Evolutionary conservation across 352 stramenopile species (phyloP).

Genomic region (Bremia lactucae): DNA sequence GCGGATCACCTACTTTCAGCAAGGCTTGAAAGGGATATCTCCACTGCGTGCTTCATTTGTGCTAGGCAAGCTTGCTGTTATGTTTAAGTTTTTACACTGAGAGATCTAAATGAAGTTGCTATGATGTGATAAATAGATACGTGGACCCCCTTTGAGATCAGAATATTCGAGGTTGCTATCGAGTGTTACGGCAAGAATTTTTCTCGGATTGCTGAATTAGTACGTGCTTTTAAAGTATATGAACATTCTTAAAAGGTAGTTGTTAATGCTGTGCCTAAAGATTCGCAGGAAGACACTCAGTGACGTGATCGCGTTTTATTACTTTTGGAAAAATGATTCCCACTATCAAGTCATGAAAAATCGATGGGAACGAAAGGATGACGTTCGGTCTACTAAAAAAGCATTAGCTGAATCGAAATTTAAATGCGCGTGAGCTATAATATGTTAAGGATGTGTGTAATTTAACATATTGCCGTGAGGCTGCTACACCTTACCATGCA

Average conservation of each 20-base stretch:
- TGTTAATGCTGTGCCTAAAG: conserved; percentile 17
- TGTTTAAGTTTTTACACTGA: not conserved
- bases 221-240: too few relatives aligned
- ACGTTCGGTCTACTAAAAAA: conserved; percentile 18
- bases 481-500: conserved; percentile 3
- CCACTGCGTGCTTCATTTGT: conserved; percentile 33
- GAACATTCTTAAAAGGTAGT: too few relatives aligned
- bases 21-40: conserved; percentile 37
- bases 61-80: conserved; percentile 20
- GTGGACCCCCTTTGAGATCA: conserved; percentile 73
- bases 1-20: conserved; percentile 32
- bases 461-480: not conserved
- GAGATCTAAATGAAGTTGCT: conserved; percentile 2
- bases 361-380: conserved; percentile 50
- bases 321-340: conserved; percentile 83
- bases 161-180: conserved; percentile 77
- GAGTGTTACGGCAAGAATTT: conserved; percentile 84
- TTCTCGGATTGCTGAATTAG: conserved; percentile 50
- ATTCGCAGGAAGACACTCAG: conserved; percentile 54
- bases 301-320: conserved; percentile 79
- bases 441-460: not conserved
- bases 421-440: conserved; percentile 12
- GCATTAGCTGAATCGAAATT: conserved; percentile 5
- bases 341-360: conserved; percentile 78
- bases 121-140: conserved; percentile 33